Percentiles rank a stretch among this genome's conserved stretches.
Evolutionary conservation across 192 early-diverging fungal genomes (phyloP).

Genomic region (Phycomyces blakesleeanus): DNA sequence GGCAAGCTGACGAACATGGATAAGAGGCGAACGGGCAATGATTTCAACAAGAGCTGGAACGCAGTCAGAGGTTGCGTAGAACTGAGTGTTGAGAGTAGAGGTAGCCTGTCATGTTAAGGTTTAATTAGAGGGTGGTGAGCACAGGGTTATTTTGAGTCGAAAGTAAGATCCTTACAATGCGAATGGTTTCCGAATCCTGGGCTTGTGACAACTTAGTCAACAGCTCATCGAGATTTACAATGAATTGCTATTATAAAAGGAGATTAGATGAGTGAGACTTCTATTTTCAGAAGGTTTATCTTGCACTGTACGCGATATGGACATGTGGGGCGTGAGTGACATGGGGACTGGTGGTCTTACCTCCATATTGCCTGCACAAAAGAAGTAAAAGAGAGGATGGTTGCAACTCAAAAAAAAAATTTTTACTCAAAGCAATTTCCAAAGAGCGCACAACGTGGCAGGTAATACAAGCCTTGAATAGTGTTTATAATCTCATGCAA

Average conservation of each 20-base stretch:
- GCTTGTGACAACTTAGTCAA: conserved; percentile 33
- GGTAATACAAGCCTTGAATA: background rate
- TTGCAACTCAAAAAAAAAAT: conserved; percentile 1
- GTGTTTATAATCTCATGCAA: too few species aligned
- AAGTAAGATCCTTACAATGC: conserved; percentile 25
- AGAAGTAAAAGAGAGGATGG: conserved; percentile 1
- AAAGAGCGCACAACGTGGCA: conserved; percentile 1
- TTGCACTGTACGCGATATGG: background rate
- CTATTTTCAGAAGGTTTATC: background rate
- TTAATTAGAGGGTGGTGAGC: background rate
- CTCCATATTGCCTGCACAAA: conserved; percentile 5
- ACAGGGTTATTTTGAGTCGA: background rate
- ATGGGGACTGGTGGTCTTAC: background rate
- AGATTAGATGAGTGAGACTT: background rate
- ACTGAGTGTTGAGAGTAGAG: conserved; percentile 67
- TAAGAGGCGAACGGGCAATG: conserved; percentile 55
- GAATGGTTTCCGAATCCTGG: conserved; percentile 38
- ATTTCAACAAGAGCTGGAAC: conserved; percentile 82
- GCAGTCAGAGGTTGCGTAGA: conserved; percentile 63
- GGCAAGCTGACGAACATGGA: conserved; percentile 80
- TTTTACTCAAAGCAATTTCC: background rate
- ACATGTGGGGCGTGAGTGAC: background rate
- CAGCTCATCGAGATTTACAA: conserved; percentile 31
- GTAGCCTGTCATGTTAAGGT: conserved; percentile 50
- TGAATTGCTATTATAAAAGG: conserved; percentile 24